Percentiles rank a stretch among this genome's conserved stretches.
Evolutionary conservation across 345 rosid species (phyloP).

Genomic region (Zanthoxylum bungeanum): DNA sequence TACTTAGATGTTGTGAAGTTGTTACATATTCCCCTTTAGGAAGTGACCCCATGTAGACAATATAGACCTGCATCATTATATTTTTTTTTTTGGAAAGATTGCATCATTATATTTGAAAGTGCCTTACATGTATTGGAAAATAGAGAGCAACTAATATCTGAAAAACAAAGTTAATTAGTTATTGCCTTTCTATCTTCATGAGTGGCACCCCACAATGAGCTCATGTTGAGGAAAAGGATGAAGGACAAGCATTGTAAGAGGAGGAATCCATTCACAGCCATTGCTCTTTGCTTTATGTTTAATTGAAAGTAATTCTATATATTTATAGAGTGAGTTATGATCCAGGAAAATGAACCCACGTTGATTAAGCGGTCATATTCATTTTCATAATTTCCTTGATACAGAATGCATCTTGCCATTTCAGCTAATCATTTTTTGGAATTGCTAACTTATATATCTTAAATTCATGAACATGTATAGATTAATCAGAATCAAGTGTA

Average conservation of each 20-base stretch:
- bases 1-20: conserved; percentile 21
- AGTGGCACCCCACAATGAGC: background rate
- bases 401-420: no score
- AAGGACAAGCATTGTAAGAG: background rate
- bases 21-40: conserved; percentile 15
- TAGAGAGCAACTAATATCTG: background rate
- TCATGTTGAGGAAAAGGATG: background rate
- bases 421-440: no score
- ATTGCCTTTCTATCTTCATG: background rate
- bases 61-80: conserved; percentile 26
- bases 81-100: no score
- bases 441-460: no score
- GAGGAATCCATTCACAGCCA: background rate
- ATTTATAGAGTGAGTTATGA: background rate
- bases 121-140: no score
- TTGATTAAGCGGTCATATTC: no score
- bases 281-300: background rate
- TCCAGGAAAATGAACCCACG: no score
- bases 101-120: no score
- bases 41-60: conserved; percentile 45
- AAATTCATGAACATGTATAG: no score
- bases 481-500: background rate
- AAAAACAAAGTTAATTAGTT: background rate
- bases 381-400: no score
- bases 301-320: background rate